Percentiles rank a stretch among this genome's conserved stretches.
These are phyloP conservation scores for Tulasnella sp. DNA, from an alignment of 768 basidiomycete species.

Conservation along the genomic window DNA sequence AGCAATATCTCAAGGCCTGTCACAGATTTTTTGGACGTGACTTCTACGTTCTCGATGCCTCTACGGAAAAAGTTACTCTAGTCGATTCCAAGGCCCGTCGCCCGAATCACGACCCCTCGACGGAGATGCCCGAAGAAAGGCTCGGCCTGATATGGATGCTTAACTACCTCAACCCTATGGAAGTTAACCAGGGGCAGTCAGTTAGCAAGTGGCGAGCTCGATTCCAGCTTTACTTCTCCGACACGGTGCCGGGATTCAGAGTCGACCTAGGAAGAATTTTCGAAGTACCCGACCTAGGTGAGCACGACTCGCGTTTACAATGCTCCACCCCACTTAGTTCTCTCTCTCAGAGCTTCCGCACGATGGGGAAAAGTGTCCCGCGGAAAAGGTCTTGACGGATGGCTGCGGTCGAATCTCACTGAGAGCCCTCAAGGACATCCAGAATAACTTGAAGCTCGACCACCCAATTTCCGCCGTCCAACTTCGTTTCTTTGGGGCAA, in stretches of 20 bases:
- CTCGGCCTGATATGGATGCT: neutral
- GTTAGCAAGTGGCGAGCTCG: constrained; percentile 21
- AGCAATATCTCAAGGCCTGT: neutral
- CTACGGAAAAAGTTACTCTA: neutral
- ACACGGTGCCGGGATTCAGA: neutral
- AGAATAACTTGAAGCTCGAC: neutral
- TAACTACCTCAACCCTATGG: constrained; percentile 10
- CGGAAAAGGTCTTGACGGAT: constrained; percentile 12
- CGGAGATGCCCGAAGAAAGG: neutral
- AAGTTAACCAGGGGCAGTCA: neutral
- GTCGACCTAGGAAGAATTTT: neutral
- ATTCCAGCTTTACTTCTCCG: constrained; percentile 22
- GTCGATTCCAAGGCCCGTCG: neutral
- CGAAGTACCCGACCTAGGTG: neutral
- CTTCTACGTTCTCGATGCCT: neutral
- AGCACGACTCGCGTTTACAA: no score
- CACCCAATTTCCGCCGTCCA: neutral
- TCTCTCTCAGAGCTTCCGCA: constrained; percentile 12
- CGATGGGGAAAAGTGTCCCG: neutral
- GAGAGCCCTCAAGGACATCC: neutral
- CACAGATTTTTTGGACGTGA: constrained; percentile 18
- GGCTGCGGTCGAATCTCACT: neutral
- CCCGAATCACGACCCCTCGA: neutral
- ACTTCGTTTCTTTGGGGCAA: neutral
- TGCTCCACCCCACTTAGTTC: neutral